Evolutionary conservation across 2,329 filamentous ascomycete species (phyloP), one percentile per base, ranked within the genome.

Genomic region (Microcyclospora pomicola): DNA sequence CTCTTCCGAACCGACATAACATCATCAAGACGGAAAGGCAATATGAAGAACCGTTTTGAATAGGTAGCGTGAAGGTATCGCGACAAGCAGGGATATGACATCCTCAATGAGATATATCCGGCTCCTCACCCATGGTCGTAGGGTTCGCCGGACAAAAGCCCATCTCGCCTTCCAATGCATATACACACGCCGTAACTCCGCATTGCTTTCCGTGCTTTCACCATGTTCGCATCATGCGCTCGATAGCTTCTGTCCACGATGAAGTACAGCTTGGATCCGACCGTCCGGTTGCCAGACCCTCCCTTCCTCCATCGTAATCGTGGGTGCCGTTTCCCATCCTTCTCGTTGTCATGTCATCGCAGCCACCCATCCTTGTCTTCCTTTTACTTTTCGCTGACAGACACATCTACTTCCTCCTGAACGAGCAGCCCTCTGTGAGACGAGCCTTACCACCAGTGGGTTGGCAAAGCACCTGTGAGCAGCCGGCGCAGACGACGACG

Each of bases 361-460:
- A 24, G 11, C 24, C 14, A 28, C n/a, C 15, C 24, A 32, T 33
- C 38, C 30, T 30, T 30, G 27, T 39, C 34, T 37, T 38, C 37
- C 35, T 40, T 33, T 16, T 30, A 14, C 16, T 31, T 16, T 19
- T 15, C 15, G 11, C 35, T 31, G 27, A 30, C 57, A 49, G 56
- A 59, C 55, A 60, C 68, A 62, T 84, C 72, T 96, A 98, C 88
- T 98, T 98, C 76, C 87, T 87, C 75, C 91, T 82, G 85, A 98
- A 98, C 66, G 91, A 96, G 84, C 91, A 98, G 68, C 91, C 91
- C 81, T 98, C 91, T 53, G 91, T 98, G 64, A 98, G 76, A 68
- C 91, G 78, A 64, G 91, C 91, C 79, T 98, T 98, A 63, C 91
- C 91, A 79, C 91, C 91, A 58, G 91, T 98, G 55, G 91, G 91